Base-by-base conservation (phyloP, 2,329 filamentous ascomycete species). In the Didymella pomorum region DNA sequence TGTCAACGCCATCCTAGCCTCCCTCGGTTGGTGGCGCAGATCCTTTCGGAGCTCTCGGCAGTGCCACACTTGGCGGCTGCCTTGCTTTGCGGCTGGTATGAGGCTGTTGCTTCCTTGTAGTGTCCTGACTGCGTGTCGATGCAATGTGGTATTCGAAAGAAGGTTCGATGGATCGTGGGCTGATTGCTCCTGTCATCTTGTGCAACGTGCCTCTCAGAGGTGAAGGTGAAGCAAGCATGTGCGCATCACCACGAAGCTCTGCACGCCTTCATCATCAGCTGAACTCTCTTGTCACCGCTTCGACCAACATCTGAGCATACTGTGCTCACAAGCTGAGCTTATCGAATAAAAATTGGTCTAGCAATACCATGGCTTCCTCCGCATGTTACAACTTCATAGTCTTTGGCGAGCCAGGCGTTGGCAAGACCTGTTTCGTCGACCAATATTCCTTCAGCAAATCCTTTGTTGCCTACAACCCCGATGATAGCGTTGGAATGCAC, bases 341-440 rank as follows among this genome's bases (percentile, higher is more conserved):
- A 9, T 4, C 20, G 3, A 23, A 14, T 5, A 5, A 4, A 2
- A 20, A 35, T 4, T 20, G 44, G 6, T 42, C 16, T 23, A n/a
- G 28, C n/a, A 45, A 9, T 12, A 42, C 3, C 12, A 54, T 57
- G 52, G 12, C 42, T 29, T 35, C 52, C 26, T 46, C 44, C 14
- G 16, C 16, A 18, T 12, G 16, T 25, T 51, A 37, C 46, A 55
- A 52, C 23, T 39, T 63, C 4, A 48, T 67, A 1, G 54, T 70
- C 11, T 61, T 66, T 31, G 67, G 67, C 18, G 66, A 67, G 35
- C 52, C 64, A 5, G 48, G 56, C 11, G 66, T 68, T 0, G 67
- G 67, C 6, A 69, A 70, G 50, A 68, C 66, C 33, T 67, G 66
- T 43, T 65, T 70, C 50, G 47, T 35, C 23, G 64, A 70, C 52